These are phyloP conservation scores for Geotrichum aggregatum DNA, from an alignment of 1,139 yeast species.

Conservation along the genomic window DNA sequence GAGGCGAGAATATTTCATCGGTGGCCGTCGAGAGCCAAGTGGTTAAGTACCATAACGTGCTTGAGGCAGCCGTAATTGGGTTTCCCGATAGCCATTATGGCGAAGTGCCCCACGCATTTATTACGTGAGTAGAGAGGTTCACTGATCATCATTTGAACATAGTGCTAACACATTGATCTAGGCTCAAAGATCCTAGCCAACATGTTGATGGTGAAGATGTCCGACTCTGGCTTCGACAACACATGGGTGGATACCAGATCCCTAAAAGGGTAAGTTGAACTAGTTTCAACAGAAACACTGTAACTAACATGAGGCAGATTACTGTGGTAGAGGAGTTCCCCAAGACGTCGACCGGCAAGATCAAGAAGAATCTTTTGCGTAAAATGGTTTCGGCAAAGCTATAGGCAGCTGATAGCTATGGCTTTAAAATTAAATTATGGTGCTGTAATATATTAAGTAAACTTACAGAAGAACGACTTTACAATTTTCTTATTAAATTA, in stretches of 20 bases:
- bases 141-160: too few species aligned
- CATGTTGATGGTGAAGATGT: slow-evolving; percentile 27
- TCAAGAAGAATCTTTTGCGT: slow-evolving; percentile 35
- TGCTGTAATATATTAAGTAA: too few species aligned
- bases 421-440: too few species aligned
- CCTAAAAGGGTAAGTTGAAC: slow-evolving; percentile 35
- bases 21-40: slow-evolving; percentile 67
- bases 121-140: slow-evolving; percentile 25
- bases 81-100: slow-evolving; percentile 39
- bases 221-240: slow-evolving; percentile 30
- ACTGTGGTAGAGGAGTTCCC: slow-evolving; percentile 35
- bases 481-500: too few species aligned
- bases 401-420: too few species aligned
- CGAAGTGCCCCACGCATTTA: slow-evolving; percentile 39
- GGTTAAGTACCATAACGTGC: slow-evolving; percentile 42
- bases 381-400: slow-evolving; percentile 4
- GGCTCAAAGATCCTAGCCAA: slow-evolving; percentile 24
- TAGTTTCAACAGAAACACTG: slow-evolving; percentile 17
- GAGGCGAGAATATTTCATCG: slow-evolving; percentile 78
- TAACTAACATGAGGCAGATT: slow-evolving; percentile 18
- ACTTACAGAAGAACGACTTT: too few species aligned
- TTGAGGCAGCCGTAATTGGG: slow-evolving; percentile 42
- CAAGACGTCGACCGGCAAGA: slow-evolving; percentile 41
- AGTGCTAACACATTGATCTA: neutral
- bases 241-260: slow-evolving; percentile 38